Conservation (phyloP, 2,329 filamentous ascomycete genomes). For the Nemania sp. region DNA sequence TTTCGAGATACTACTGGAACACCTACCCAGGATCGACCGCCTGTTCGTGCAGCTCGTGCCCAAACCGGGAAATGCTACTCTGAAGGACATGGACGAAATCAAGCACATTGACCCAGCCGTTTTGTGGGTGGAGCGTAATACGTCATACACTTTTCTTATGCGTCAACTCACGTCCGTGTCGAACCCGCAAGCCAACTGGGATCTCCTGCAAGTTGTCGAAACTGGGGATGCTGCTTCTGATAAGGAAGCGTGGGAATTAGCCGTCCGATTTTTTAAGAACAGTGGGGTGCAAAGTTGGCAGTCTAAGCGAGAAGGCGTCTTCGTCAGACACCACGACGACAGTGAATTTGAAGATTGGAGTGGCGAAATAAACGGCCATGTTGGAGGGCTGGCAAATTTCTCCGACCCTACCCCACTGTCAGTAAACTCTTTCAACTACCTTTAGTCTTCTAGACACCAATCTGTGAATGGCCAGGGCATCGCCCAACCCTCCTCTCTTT, state of each 20-base stretch:
- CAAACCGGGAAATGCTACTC: conserved; percentile 43
- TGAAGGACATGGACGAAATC: conserved; percentile 45
- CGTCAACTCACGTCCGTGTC: conserved; percentile 37
- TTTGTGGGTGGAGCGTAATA: conserved; percentile 60
- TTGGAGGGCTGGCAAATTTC: conserved; percentile 27
- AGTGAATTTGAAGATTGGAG: conserved; percentile 16
- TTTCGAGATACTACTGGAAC: conserved; percentile 53
- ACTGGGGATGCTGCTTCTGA: conserved; percentile 53
- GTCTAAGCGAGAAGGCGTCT: conserved; percentile 51
- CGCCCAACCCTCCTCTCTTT: not conserved
- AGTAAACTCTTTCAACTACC: not conserved
- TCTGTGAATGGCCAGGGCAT: not conserved
- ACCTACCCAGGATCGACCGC: conserved; percentile 55
- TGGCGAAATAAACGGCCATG: conserved; percentile 27
- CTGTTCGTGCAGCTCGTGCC: conserved; percentile 57
- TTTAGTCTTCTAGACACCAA: not conserved
- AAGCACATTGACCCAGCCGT: conserved; percentile 48
- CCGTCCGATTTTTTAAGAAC: conserved; percentile 43
- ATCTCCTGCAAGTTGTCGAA: conserved; percentile 53
- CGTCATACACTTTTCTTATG: conserved; percentile 54
- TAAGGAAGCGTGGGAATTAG: conserved; percentile 52
- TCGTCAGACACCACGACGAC: conserved; percentile 42
- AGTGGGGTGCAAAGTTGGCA: conserved; percentile 48
- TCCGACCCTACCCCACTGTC: conserved; percentile 1
- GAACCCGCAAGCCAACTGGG: conserved; percentile 43